phyloP scores from a whole-genome alignment of 805 yeast genomes.

The Candida yuanshanica region DNA sequence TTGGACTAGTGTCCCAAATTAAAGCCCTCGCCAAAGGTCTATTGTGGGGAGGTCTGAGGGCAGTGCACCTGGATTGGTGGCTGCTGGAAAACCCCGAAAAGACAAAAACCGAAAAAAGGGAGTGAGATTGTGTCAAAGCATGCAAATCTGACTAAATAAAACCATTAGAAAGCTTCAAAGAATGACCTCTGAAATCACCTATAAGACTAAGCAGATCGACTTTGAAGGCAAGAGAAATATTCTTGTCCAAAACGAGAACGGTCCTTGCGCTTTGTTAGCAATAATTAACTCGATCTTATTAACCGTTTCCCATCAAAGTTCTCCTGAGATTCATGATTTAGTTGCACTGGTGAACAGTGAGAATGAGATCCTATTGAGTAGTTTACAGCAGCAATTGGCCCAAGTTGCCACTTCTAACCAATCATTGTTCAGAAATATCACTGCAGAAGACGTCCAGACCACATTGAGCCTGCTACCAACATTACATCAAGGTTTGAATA shows the following conservation, averaged over 20 bases:
- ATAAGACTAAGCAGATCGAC: conserved; percentile 18
- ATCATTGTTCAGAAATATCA: conserved; percentile 18
- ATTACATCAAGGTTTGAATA: conserved; percentile 62
- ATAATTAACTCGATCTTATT: conserved; percentile 64
- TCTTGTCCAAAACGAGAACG: conserved; percentile 72
- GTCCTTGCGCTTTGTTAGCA: conserved; percentile 86
- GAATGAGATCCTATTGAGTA: conserved; percentile 29
- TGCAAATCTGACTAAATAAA: neutral
- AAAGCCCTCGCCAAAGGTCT: too few relatives aligned
- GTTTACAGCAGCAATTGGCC: conserved; percentile 46
- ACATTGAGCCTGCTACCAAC: conserved; percentile 55
- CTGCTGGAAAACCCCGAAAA: too few relatives aligned
- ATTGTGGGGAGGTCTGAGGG: too few relatives aligned
- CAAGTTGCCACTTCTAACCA: conserved; percentile 35
- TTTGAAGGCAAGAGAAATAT: conserved; percentile 36
- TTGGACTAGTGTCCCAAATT: too few relatives aligned
- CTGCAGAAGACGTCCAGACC: conserved; percentile 31
- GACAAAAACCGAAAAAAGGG: neutral
- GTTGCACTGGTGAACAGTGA: conserved; percentile 28
- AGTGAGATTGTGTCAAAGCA: neutral
- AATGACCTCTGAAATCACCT: neutral
- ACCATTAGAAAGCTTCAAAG: too few relatives aligned
- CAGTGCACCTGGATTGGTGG: too few relatives aligned
- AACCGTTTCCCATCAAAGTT: conserved; percentile 29
- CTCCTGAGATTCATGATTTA: conserved; percentile 22